These are phyloP conservation scores for Podospora sp. DNA, from an alignment of 495 filamentous ascomycete species.

Conservation along the genomic window DNA sequence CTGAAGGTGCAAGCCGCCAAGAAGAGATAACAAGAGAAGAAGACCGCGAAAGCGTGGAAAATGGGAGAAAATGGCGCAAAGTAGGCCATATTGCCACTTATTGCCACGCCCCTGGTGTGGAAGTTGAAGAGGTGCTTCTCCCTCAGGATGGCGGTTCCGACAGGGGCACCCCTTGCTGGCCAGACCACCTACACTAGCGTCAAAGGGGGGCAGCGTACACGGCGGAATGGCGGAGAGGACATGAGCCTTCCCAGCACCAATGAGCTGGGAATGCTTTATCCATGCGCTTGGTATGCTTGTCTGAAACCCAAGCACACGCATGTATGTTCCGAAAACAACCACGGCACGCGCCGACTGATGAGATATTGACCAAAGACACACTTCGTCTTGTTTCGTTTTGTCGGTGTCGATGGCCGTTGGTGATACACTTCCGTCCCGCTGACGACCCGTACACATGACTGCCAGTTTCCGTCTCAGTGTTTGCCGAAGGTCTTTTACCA, in stretches of 20 bases:
- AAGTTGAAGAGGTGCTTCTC: neutral
- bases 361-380: neutral
- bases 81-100: neutral
- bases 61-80: slow-evolving; percentile 12
- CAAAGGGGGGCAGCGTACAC: neutral
- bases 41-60: neutral
- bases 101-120: neutral
- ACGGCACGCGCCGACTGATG: neutral
- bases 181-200: neutral
- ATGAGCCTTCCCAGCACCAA: neutral
- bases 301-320: neutral
- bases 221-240: neutral
- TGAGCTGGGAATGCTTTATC: neutral
- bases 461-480: neutral
- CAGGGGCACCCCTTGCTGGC: neutral
- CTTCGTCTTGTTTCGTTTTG: neutral
- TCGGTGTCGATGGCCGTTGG: neutral
- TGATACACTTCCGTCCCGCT: neutral
- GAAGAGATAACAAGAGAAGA: neutral
- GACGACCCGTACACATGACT: neutral
- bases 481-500: neutral
- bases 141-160: neutral
- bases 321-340: neutral
- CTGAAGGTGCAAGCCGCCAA: slow-evolving; percentile 5
- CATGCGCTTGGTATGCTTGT: neutral